These are phyloP conservation scores for Nosema granulosis DNA, from an alignment of 371 early-diverging fungal genomes.

Conservation along the genomic window DNA sequence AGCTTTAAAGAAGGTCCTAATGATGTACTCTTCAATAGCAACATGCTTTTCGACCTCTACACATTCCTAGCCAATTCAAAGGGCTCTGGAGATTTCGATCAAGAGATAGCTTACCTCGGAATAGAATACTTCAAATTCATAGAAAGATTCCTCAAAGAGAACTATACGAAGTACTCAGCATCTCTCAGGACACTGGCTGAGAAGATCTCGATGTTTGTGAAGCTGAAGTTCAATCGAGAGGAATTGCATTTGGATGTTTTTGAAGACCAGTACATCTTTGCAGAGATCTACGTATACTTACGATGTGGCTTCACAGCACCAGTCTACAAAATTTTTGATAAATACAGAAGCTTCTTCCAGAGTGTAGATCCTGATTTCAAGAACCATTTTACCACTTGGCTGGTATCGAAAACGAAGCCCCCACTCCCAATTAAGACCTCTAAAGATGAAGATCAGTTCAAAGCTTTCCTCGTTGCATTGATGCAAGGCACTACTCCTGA, in stretches of 20 bases:
- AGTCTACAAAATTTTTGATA: slow-evolving; percentile 31
- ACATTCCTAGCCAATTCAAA: slow-evolving; percentile 22
- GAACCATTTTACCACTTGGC: slow-evolving; percentile 22
- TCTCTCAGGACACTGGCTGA: slow-evolving; percentile 20
- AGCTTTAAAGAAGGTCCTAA: slow-evolving; percentile 20
- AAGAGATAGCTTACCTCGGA: slow-evolving; percentile 42
- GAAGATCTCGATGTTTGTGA: slow-evolving; percentile 46
- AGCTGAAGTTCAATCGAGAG: slow-evolving; percentile 50
- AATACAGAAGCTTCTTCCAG: slow-evolving; percentile 49
- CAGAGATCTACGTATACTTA: slow-evolving; percentile 54
- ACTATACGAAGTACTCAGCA: slow-evolving; percentile 13
- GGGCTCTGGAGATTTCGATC: slow-evolving; percentile 33
- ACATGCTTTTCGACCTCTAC: slow-evolving; percentile 53
- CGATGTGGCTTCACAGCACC: slow-evolving; percentile 49
- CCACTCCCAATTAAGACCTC: background rate
- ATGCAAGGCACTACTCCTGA: slow-evolving; percentile 16
- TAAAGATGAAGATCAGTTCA: slow-evolving; percentile 54
- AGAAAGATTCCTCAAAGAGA: slow-evolving; percentile 47
- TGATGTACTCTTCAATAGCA: slow-evolving; percentile 41
- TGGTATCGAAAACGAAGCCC: slow-evolving; percentile 12
- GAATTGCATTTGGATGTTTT: slow-evolving; percentile 56
- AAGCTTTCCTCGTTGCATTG: slow-evolving; percentile 43
- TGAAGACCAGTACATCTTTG: slow-evolving; percentile 61
- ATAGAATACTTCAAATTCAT: slow-evolving; percentile 51
- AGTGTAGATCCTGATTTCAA: slow-evolving; percentile 36